A percentile compares a stretch with the other conserved stretches of the same genome.
Conservation (phyloP, 345 rosid genomes). For the Trapa incisa region DNA sequence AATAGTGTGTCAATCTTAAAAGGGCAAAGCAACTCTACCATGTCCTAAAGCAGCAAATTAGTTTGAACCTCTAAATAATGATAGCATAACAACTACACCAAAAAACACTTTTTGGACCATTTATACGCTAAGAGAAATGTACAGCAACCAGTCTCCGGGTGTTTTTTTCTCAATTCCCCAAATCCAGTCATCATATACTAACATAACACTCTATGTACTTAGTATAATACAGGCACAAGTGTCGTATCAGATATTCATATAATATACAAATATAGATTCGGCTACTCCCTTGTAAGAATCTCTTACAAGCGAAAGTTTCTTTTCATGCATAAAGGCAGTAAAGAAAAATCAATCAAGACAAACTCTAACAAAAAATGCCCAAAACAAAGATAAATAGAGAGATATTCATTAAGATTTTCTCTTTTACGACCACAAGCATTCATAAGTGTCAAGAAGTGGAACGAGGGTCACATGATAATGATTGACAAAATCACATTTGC, state of each 20-base stretch:
- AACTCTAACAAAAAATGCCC: neutral
- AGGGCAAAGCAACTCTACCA: neutral
- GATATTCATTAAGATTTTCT: neutral
- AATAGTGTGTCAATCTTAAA: neutral
- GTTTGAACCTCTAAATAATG: neutral
- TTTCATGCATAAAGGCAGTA: neutral
- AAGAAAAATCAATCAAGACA: neutral
- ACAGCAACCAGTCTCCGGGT: no score
- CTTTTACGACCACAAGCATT: neutral
- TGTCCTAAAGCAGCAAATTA: neutral
- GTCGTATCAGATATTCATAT: neutral
- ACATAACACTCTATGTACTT: neutral
- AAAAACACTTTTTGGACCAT: neutral
- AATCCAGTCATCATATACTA: neutral
- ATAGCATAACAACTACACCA: neutral
- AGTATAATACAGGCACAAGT: neutral
- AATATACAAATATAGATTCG: neutral
- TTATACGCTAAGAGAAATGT: no score
- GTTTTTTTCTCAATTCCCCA: neutral
- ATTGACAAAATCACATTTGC: neutral
- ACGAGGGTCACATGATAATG: neutral
- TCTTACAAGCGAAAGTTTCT: neutral
- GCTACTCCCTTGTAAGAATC: neutral
- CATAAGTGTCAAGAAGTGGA: neutral
- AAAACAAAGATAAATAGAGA: neutral